Evolutionary conservation across 305 asterid genomes (phyloP).

Genomic region (Solanum aculeatissimum): DNA sequence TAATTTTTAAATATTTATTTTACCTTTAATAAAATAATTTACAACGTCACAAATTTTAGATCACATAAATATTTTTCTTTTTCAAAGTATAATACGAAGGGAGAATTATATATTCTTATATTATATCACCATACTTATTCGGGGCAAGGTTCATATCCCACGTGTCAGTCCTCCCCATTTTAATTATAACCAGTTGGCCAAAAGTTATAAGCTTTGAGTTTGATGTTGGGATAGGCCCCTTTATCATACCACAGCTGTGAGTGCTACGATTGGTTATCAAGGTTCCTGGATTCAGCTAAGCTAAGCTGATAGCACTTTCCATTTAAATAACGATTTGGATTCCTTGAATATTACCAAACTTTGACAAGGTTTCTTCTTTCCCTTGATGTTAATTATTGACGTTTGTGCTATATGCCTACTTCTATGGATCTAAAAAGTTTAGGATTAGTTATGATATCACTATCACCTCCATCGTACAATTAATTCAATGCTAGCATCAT

Average conservation of each 20-base stretch:
- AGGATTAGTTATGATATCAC: background rate
- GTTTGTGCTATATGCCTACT: background rate
- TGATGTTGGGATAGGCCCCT: background rate
- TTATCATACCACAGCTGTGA: background rate
- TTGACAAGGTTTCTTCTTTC: background rate
- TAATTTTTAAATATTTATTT: too few species aligned
- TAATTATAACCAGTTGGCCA: background rate
- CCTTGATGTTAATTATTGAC: background rate
- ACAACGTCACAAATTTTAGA: too few species aligned
- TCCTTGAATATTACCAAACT: background rate
- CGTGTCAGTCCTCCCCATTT: background rate
- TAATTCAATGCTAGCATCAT: background rate
- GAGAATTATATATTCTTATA: background rate
- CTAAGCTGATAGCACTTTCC: background rate
- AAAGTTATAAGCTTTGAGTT: background rate
- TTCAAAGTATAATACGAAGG: too few species aligned
- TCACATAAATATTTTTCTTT: too few species aligned
- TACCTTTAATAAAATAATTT: too few species aligned
- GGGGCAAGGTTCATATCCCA: background rate
- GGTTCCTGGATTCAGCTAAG: background rate
- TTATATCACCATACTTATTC: background rate
- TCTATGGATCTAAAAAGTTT: background rate
- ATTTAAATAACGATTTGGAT: background rate
- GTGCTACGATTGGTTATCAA: background rate
- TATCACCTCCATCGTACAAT: background rate